Evolutionary conservation across 192 early-diverging fungal species (phyloP).

Genomic region (Dissophora ornata): DNA sequence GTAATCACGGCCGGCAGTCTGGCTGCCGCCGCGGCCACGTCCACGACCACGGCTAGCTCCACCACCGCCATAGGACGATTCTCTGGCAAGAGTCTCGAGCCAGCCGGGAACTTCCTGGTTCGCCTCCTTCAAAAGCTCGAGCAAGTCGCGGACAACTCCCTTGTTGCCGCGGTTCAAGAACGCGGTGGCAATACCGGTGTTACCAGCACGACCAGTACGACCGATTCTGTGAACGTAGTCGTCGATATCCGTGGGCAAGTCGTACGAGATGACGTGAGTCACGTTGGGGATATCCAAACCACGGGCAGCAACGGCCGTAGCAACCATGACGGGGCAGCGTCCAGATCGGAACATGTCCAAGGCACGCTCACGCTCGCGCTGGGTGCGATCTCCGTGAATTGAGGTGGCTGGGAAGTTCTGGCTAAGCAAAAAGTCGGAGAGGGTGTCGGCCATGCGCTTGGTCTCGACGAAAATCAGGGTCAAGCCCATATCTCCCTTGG

Average conservation of each 20-base stretch:
- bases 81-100: slow-evolving; percentile 79
- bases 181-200: slow-evolving; percentile 90
- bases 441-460: slow-evolving; percentile 92
- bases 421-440: slow-evolving; percentile 82
- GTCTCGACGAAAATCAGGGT: slow-evolving; percentile 99
- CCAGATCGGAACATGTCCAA: slow-evolving; percentile 89
- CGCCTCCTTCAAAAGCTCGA: slow-evolving; percentile 91
- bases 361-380: slow-evolving; percentile 94
- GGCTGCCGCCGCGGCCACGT: slow-evolving; percentile 66
- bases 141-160: slow-evolving; percentile 83
- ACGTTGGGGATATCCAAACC: slow-evolving; percentile 92
- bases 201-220: slow-evolving; percentile 97
- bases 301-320: slow-evolving; percentile 97
- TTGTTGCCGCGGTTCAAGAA: slow-evolving; percentile 94
- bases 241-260: slow-evolving; percentile 95
- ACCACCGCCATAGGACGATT: slow-evolving; percentile 54
- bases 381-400: slow-evolving; percentile 97
- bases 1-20: slow-evolving; percentile 44
- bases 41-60: slow-evolving; percentile 63
- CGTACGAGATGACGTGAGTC: slow-evolving; percentile 91
- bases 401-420: slow-evolving; percentile 90
- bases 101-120: slow-evolving; percentile 93
- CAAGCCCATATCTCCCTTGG: slow-evolving; percentile 67
- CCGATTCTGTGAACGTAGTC: slow-evolving; percentile 99
- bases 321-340: slow-evolving; percentile 88